Conservation (phyloP, 306 rosid genomes). For the Arachis hypogaea region DNA sequence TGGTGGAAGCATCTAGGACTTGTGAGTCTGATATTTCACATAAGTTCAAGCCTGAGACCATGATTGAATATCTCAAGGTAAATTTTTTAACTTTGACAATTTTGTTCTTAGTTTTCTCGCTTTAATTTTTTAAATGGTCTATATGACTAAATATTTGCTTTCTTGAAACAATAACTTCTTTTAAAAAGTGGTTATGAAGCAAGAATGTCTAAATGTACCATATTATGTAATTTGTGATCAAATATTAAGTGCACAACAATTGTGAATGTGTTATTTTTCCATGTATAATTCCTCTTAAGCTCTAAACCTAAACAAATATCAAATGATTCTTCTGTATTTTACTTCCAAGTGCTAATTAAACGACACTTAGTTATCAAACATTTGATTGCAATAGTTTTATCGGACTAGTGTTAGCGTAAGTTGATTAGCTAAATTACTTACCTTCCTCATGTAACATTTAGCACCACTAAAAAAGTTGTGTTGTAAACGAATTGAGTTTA, state of each 20-base stretch:
- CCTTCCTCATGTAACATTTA: background rate
- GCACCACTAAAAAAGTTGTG: background rate
- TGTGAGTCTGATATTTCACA: constrained; percentile 61
- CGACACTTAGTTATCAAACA: background rate
- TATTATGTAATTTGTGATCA: constrained; percentile 5
- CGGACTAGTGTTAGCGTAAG: constrained; percentile 1
- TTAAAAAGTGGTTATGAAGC: constrained; percentile 11
- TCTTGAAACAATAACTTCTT: background rate
- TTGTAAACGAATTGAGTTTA: background rate
- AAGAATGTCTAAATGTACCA: background rate
- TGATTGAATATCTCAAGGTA: constrained; percentile 97
- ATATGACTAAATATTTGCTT: background rate
- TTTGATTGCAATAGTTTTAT: background rate
- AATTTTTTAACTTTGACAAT: constrained; percentile 29
- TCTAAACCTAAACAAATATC: too few species aligned
- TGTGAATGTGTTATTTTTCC: background rate
- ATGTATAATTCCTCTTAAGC: background rate
- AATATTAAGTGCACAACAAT: background rate
- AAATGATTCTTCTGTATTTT: background rate
- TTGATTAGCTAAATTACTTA: constrained; percentile 21
- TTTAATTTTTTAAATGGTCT: background rate
- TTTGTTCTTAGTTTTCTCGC: constrained; percentile 23
- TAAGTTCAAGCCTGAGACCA: constrained; percentile 78
- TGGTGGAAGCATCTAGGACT: constrained; percentile 77
- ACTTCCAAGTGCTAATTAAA: background rate